Base-by-base conservation (phyloP, 2,329 filamentous ascomycete species). In the Fusarium humuli region DNA sequence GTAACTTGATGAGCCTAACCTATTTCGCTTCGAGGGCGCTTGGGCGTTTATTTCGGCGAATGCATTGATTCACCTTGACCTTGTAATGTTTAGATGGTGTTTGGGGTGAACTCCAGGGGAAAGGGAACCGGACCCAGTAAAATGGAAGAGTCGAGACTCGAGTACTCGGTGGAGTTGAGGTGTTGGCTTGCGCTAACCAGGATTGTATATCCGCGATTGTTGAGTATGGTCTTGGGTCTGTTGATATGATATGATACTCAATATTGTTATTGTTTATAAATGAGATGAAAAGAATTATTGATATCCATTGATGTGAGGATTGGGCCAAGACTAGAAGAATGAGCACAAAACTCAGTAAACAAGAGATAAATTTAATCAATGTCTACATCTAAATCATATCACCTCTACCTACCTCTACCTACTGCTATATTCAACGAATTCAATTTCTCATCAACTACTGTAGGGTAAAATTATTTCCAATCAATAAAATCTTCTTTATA, bases 11-110 rank as follows among this genome's bases (percentile, higher is more conserved):
- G 27, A 30, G 41, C 61, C 61, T 60, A 66, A 66, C 34, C 42
- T 61, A 60, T 65, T 58, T 67, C 64, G 64, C 64, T 67, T 55
- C 47, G 45, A 34, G 30, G 54, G 41, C 61, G 47, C 49, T 64
- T 67, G 48, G 41, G 62, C 57, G 57, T 63, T 42, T 67, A 53
- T 70, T 34, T 61, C 50, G 48, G 64, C 45, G 57, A 23, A 22
- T 53, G 49, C 49, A 53, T 53, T 53, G 23, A 53, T 53, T 42
- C 49, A 52, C 49, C 49, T 53, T 53, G 48, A 34, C 23, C 22
- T 18, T 34, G 32, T 34, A 30, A 30, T 30, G 29, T 49, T 49
- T 50, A 20, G 37, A 40, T 40, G 49, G 32, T 41, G 49, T 53
- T 53, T 53, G 20, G 49, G 23, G 32, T 44, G 41, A 40, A 11